Evolutionary conservation across 1,284 basidiomycete species (phyloP), one percentile per base, ranked within the genome.

Genomic region (Taiwanofungus camphoratus): DNA sequence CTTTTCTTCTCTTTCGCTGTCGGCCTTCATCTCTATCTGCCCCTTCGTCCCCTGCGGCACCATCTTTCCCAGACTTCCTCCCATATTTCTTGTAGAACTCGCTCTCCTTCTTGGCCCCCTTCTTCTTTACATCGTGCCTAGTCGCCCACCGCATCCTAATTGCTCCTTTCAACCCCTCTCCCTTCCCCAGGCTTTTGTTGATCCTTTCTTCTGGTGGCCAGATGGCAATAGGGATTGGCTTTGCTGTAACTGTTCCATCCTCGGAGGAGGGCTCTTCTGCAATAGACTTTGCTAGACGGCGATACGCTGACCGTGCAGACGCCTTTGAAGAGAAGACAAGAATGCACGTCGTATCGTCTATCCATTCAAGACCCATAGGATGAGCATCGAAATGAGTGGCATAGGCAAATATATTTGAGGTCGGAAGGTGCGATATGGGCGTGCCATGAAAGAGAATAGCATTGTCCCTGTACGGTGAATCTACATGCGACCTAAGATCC

Each of bases 191-290:
- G 41, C 76, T 82, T 50, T 69, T 73, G 54, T 73, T 82, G 43
- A 89, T 82, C 22, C 84, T 75, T 39, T 84, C 76, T 56, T 87
- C 81, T n/a, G 83, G 76, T 1, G 86, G 83, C 82, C 86, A 88
- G 12, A 87, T 57, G 0, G 77, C 68, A 18, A 84, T 59, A 13
- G 86, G 86, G 23, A 88, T 75, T 3, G 82, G 67, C 50, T 80
- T 78, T 0, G 82, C 81, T 0, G 74, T 71, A 24, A 82, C 59
- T 50, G 71, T 76, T 3, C 75, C 79, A 18, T 77, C 74, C 6
- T 64, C 66, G 6, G 41, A 22, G 32, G 82, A 81, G 23, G 68
- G 63, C 22, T 72, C 68, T 50, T 80, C 78, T 12, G 62, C 55
- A 7, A 62, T 53, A 3, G 70, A 65, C 56, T 78, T 81, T 44